These are phyloP conservation scores for Triticum monococcum DNA, from an alignment of 176 grass and related monocot genomes.

Conservation along the genomic window DNA sequence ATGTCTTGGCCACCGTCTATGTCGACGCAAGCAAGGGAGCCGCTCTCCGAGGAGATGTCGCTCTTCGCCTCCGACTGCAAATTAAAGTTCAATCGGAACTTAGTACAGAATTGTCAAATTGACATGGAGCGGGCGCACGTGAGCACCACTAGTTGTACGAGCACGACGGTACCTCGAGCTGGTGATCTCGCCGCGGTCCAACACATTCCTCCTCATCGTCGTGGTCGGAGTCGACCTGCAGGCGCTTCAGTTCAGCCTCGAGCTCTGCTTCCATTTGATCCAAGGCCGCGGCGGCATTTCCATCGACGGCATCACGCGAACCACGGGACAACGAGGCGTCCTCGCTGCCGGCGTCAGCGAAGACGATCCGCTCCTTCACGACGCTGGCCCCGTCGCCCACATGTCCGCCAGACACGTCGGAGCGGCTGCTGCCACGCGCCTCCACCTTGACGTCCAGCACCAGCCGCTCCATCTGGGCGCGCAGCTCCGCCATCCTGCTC, in stretches of 20 bases:
- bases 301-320: too few species aligned
- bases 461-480: constrained; percentile 75
- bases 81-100: background rate
- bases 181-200: too few species aligned
- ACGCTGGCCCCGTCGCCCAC: too few species aligned
- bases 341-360: too few species aligned
- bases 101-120: background rate
- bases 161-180: too few species aligned
- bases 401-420: constrained; percentile 1
- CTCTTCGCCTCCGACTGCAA: constrained; percentile 17
- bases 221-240: too few species aligned
- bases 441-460: constrained; percentile 48
- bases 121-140: background rate
- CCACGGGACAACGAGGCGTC: too few species aligned
- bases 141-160: background rate
- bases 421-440: constrained; percentile 1
- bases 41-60: constrained; percentile 8
- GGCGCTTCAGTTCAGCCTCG: too few species aligned
- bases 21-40: constrained; percentile 7
- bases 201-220: too few species aligned
- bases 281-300: too few species aligned
- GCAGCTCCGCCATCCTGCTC: constrained; percentile 70
- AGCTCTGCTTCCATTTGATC: too few species aligned
- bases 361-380: too few species aligned
- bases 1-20: background rate